Evolutionary conservation across 495 filamentous ascomycete genomes (phyloP).

Genomic region (Annulohypoxylon moriforme): DNA sequence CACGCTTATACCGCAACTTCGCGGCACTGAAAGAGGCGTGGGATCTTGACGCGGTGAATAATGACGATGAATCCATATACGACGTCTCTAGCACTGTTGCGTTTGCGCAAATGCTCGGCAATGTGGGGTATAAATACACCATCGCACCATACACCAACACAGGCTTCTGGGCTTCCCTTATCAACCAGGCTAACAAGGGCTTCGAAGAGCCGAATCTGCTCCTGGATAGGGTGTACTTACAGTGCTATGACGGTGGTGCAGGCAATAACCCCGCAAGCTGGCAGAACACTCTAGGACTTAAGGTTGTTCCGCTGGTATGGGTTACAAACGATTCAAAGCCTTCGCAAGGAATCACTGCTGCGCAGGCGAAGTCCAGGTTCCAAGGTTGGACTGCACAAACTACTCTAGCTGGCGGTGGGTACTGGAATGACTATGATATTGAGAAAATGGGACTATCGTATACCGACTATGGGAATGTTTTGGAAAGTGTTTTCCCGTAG

Average conservation of each 20-base stretch:
- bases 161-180: conserved; percentile 49
- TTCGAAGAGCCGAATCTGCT: conserved; percentile 41
- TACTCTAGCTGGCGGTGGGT: conserved; percentile 54
- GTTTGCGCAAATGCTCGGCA: conserved; percentile 55
- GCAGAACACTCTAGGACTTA: conserved; percentile 51
- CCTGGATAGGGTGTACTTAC: conserved; percentile 55
- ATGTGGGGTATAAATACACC: conserved; percentile 54
- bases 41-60: conserved; percentile 58
- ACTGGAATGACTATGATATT: conserved; percentile 61
- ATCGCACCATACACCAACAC: conserved; percentile 56
- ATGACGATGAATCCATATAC: conserved; percentile 58
- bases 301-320: conserved; percentile 59
- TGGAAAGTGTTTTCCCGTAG: conserved; percentile 51
- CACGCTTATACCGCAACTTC: conserved; percentile 53
- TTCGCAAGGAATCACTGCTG: conserved; percentile 48
- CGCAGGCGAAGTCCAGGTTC: conserved; percentile 52
- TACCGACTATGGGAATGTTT: conserved; percentile 50
- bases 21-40: conserved; percentile 52
- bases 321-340: conserved; percentile 60
- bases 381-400: conserved; percentile 46
- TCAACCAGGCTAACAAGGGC: conserved; percentile 46
- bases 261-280: conserved; percentile 52
- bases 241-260: conserved; percentile 58
- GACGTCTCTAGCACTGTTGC: conserved; percentile 52
- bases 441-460: conserved; percentile 58